Evolutionary conservation across 495 filamentous ascomycete genomes (phyloP), one percentile per base, ranked within the genome.

Genomic region (Penicillium goetzii): DNA sequence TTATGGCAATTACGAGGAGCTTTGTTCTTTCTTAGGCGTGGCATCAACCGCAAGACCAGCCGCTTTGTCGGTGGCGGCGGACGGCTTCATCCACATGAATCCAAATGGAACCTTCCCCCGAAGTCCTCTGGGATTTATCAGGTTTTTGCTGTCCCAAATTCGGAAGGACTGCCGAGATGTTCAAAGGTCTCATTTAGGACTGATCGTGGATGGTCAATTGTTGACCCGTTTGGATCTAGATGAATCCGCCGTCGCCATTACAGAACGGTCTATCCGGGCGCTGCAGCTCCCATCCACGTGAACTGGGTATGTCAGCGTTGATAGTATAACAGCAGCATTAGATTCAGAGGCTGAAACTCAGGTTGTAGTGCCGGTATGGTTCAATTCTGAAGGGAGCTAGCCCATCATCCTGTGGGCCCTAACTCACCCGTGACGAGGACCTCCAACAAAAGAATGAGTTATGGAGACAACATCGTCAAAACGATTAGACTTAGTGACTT

Each of bases 71-170:
- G 76, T 79, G 26, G 67, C 74, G 14, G 53, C 65, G 10, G 65
- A 74, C 57, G 69, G 72, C 17, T 66, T 67, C 54, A 66, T 67
- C 30, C 64, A 75, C 5, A 63, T 61, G 51, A 55, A 51, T 10
- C 65, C 56, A 33, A 69, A 65, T 17, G 71, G 68, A n/a, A 66
- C 58, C 34, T 84, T 87, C 52, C 64, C 33, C 40, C 66, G 63
- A 28, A 88, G 84, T 56, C 85, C 85, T 0, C 77, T 89, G 1
- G 71, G 70, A 53, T 88, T 88, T 63, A 61, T 89, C 33, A 72
- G 69, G 50, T 64, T 75, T 55, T 54, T 88, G 15, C 71, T 83
- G 56, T 81, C 78, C 12, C 74, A 80, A 55, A 80, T 88, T 30
- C 72, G 86, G 61, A 77, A 80, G 41, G 80, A 84, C 33, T 80